A percentile compares a stretch with the other conserved stretches of the same genome.
phyloP scores from a whole-genome alignment of 2,329 filamentous ascomycete species.

The Calonectria leucothoes region DNA sequence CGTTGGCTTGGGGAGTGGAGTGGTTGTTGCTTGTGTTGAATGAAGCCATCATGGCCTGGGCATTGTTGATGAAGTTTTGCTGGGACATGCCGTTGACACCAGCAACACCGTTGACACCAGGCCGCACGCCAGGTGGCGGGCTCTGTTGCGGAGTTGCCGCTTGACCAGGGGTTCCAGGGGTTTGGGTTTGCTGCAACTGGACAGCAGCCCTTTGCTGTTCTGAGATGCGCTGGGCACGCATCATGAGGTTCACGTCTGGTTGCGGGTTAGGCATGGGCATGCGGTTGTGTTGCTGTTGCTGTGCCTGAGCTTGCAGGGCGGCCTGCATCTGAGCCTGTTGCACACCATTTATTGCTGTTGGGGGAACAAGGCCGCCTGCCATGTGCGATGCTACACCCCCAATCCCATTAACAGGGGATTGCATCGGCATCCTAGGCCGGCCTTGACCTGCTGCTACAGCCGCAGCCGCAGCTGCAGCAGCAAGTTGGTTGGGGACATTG shows the following conservation, averaged over 20 bases:
- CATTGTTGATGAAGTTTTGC: constrained; percentile 64
- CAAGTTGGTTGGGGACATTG: constrained; percentile 58
- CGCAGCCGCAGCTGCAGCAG: constrained; percentile 52
- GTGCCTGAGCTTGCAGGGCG: constrained; percentile 58
- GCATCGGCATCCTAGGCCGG: constrained; percentile 65
- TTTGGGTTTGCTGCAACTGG: constrained; percentile 58
- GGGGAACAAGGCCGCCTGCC: constrained; percentile 62
- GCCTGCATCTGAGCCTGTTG: constrained; percentile 77
- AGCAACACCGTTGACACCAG: constrained; percentile 44
- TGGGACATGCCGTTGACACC: constrained; percentile 60
- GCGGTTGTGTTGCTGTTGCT: constrained; percentile 68
- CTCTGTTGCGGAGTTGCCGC: constrained; percentile 49
- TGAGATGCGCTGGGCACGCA: constrained; percentile 75
- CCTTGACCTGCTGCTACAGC: constrained; percentile 57
- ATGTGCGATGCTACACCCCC: constrained; percentile 61
- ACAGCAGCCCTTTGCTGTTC: constrained; percentile 70
- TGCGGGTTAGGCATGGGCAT: constrained; percentile 61
- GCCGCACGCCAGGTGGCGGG: constrained; percentile 57
- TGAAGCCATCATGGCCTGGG: constrained; percentile 64
- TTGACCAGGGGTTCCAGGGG: constrained; percentile 47
- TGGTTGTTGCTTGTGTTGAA: constrained; percentile 56
- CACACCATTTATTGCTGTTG: constrained; percentile 71
- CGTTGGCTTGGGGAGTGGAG: constrained; percentile 57
- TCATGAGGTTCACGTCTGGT: constrained; percentile 66
- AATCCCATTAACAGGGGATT: constrained; percentile 64